Conservation (phyloP, 306 rosid genomes). For the Rubus parviflorus region DNA sequence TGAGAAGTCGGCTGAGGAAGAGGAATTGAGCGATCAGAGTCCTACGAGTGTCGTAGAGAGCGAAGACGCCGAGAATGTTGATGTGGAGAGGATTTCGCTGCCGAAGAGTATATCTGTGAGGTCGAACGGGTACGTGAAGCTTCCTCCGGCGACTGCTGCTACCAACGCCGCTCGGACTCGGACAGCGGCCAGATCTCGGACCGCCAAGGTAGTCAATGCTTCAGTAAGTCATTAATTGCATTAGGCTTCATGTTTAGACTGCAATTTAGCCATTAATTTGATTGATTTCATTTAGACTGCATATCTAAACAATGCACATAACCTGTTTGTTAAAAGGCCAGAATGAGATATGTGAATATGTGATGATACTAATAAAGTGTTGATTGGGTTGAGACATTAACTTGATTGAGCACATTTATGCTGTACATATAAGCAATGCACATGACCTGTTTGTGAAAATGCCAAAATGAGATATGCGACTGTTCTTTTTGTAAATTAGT, state of each 20-base stretch:
- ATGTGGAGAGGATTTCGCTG: slow-evolving; percentile 62
- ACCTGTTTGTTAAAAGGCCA: neutral
- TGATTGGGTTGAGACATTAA: neutral
- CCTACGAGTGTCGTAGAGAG: slow-evolving; percentile 64
- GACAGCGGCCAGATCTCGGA: slow-evolving; percentile 46
- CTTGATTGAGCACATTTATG: neutral
- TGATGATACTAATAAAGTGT: neutral
- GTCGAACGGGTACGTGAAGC: slow-evolving; percentile 76
- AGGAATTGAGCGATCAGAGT: slow-evolving; percentile 49
- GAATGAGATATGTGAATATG: neutral
- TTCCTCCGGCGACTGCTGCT: slow-evolving; percentile 32
- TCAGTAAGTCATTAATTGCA: slow-evolving; percentile 45
- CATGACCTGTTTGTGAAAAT: neutral
- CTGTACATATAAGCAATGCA: neutral
- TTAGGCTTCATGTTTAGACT: no score
- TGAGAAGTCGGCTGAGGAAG: slow-evolving; percentile 25
- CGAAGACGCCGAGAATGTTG: slow-evolving; percentile 40
- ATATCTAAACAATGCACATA: neutral
- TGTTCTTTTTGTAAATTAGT: neutral
- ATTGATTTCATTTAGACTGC: neutral
- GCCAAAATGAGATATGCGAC: neutral
- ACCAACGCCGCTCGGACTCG: slow-evolving; percentile 48
- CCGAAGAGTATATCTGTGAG: slow-evolving; percentile 96
- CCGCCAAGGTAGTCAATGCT: slow-evolving; percentile 44
- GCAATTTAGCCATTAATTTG: no score